Conservation (phyloP, 2,329 filamentous ascomycete genomes). For the Neophaeococcomyces mojaviensis region DNA sequence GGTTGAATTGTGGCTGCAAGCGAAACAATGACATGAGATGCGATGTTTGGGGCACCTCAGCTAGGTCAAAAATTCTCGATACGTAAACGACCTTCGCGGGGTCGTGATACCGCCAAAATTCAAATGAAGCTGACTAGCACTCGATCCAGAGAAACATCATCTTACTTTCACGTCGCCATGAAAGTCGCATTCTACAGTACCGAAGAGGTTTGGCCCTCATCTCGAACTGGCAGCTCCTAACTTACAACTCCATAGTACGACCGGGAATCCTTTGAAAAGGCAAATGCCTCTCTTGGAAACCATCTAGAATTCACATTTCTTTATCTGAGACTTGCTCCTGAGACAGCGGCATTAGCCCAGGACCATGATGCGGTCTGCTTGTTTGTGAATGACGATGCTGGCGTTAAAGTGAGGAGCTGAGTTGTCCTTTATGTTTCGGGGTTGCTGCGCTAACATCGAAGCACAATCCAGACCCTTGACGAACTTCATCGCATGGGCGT, state of each 20-base stretch:
- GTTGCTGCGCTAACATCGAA: background rate
- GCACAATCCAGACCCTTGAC: slow-evolving; percentile 37
- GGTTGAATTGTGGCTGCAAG: no score
- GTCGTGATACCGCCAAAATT: no score
- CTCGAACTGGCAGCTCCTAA: background rate
- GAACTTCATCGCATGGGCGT: slow-evolving; percentile 46
- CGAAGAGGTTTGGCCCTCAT: background rate
- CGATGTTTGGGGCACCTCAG: no score
- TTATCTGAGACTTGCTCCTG: slow-evolving; percentile 48
- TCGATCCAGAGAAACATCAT: no score
- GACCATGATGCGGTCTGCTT: slow-evolving; percentile 54
- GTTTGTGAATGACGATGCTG: slow-evolving; percentile 60
- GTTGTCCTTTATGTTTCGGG: background rate
- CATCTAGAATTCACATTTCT: slow-evolving; percentile 50
- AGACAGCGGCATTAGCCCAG: slow-evolving; percentile 50
- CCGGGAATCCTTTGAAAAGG: background rate
- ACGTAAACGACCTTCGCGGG: no score
- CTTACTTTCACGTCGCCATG: background rate
- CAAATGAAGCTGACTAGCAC: no score
- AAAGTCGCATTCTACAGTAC: slow-evolving; percentile 7
- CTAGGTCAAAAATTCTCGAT: no score
- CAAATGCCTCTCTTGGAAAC: background rate
- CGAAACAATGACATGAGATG: no score
- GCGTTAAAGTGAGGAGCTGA: slow-evolving; percentile 22
- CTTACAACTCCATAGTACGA: background rate